A percentile compares a stretch with the other conserved stretches of the same genome.
phyloP scores from a whole-genome alignment of 2,329 filamentous ascomycete species.

The Penicillium sp. region DNA sequence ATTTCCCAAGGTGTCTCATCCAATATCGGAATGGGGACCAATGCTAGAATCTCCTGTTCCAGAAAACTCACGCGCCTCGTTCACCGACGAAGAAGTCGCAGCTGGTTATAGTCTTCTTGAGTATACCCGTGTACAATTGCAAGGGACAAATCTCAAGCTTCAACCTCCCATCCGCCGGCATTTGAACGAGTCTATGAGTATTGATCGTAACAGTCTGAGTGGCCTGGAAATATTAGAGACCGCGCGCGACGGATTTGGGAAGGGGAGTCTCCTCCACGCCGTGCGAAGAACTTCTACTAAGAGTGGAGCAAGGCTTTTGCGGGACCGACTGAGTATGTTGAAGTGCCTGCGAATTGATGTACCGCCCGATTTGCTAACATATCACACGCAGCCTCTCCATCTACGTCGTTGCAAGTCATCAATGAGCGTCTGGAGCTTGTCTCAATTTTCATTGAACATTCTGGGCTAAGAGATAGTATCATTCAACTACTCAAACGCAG shows the following conservation, averaged over 20 bases:
- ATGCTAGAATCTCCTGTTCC: constrained; percentile 76
- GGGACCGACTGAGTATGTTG: constrained; percentile 72
- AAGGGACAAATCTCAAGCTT: constrained; percentile 75
- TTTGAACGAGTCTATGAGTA: constrained; percentile 76
- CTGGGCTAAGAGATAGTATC: constrained; percentile 69
- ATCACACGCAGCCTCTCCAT: constrained; percentile 65
- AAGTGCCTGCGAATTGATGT: not conserved
- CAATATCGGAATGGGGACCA: constrained; percentile 66
- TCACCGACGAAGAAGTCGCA: constrained; percentile 68
- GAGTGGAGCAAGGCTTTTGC: constrained; percentile 80
- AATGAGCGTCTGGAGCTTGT: constrained; percentile 80
- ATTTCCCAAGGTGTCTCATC: constrained; percentile 45
- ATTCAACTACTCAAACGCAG: constrained; percentile 69
- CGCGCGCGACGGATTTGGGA: constrained; percentile 73
- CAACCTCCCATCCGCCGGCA: constrained; percentile 78
- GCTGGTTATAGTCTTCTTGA: constrained; percentile 81
- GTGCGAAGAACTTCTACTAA: constrained; percentile 87
- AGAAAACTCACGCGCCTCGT: constrained; percentile 53
- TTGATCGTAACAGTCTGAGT: constrained; percentile 88
- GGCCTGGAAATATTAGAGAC: constrained; percentile 88
- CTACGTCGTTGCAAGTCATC: constrained; percentile 80
- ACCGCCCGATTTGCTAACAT: constrained; percentile 13
- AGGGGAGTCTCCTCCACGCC: constrained; percentile 87
- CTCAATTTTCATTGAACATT: constrained; percentile 67
- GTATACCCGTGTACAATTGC: constrained; percentile 78